These are phyloP conservation scores for Daedaleopsis sinensis DNA, from an alignment of 768 basidiomycete species.

Conservation along the genomic window DNA sequence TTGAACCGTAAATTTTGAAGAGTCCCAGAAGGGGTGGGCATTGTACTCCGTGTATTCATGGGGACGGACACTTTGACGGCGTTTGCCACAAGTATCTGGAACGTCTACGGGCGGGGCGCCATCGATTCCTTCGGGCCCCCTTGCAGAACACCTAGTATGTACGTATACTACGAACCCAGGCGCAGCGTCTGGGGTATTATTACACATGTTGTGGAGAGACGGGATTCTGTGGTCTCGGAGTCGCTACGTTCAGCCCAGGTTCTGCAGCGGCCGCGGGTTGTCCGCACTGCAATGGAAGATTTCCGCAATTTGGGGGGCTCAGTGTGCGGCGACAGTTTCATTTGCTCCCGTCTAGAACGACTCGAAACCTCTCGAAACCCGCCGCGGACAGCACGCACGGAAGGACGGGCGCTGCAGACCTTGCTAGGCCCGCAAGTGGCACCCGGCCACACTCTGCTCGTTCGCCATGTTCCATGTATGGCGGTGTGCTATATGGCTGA, in stretches of 20 bases:
- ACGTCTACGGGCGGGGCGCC: not conserved
- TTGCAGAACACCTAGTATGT: not conserved
- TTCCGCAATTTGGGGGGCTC: too few species aligned
- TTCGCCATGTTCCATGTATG: not conserved
- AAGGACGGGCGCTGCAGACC: not conserved
- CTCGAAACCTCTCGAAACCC: not conserved
- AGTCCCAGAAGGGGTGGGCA: not conserved
- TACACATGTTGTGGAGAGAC: too few species aligned
- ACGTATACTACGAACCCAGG: not conserved
- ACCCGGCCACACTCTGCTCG: too few species aligned
- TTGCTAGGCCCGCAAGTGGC: not conserved
- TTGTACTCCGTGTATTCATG: not conserved
- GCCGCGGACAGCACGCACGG: not conserved
- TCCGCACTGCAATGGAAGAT: too few species aligned
- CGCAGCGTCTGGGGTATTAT: not conserved
- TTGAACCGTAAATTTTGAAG: not conserved
- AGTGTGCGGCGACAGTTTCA: not conserved
- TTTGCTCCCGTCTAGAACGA: not conserved
- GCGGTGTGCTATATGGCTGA: not conserved
- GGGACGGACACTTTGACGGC: not conserved
- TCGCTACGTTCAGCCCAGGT: too few species aligned
- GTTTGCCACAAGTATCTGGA: not conserved
- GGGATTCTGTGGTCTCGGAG: too few species aligned
- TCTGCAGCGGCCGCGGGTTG: too few species aligned
- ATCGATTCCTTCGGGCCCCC: not conserved